Base-by-base conservation (phyloP, 2,329 filamentous ascomycete genomes). In the Aspergillus sp. region DNA sequence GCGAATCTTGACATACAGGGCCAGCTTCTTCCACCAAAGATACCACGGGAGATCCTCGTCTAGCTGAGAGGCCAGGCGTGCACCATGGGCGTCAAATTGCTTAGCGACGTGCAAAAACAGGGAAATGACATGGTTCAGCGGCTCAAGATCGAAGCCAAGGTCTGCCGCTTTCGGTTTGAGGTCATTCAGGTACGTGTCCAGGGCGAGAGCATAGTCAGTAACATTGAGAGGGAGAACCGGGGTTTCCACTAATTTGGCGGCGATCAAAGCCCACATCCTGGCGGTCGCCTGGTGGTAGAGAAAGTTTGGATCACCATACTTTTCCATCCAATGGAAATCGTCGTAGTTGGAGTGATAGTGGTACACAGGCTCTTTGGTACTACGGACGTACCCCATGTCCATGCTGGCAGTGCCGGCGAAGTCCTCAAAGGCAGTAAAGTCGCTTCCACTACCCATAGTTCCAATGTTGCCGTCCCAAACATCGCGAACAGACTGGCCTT, bases 281-380 rank as follows among this genome's bases (percentile, higher is more conserved):
- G 80, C 70, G 64, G 78, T 74, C 29, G 79, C 67, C 39, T 68
- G 46, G 46, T 80, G 76, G 45, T 80, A 77, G 5, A 68, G 53
- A 58, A 72, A 79, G 8, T 57, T 62, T 1, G 66, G 63, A 43
- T 93, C 86, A 3, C 84, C 84, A 44, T 76, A 86, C 3, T 66
- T 79, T 10, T 79, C 70, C 82, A 91, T 91, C 85, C 85, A 93
- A 48, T 80, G 67, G 52, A 83, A 88, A 20, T 74, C 82, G 52
- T 93, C 86, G 52, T 88, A 93, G 59, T 91, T 91, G 40, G 75
- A 67, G 47, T 93, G 84, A 50, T 91, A 93, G 57, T 85, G 82
- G 49, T 85, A 83, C 28, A 71, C 63, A 35, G 67, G 56, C 26
- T 70, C 67, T 2, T 59, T 52, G 0, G 45, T 36, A 15, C 58